These are phyloP conservation scores for Nidula microcarpa DNA, from an alignment of 768 basidiomycete species.

Conservation along the genomic window DNA sequence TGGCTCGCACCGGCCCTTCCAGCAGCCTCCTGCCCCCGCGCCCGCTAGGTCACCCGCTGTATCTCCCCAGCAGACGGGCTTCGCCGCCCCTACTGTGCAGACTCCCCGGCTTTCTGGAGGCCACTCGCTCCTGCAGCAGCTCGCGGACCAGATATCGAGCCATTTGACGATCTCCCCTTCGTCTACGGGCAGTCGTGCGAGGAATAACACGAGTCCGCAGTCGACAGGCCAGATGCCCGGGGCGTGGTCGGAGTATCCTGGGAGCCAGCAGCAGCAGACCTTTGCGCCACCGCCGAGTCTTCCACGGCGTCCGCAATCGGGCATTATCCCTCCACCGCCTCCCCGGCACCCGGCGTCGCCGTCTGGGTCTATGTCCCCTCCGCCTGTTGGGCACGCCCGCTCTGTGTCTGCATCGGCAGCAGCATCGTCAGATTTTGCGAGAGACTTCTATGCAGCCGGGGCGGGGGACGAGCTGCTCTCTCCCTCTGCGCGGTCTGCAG, in stretches of 20 bases:
- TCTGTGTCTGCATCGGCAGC: neutral
- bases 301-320: neutral
- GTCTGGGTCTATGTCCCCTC: neutral
- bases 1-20: constrained; percentile 65
- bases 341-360: constrained; percentile 14
- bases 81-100: constrained; percentile 7
- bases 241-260: neutral
- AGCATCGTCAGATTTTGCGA: constrained; percentile 49
- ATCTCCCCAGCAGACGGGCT: constrained; percentile 10
- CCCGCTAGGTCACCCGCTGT: constrained; percentile 1
- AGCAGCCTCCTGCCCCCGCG: constrained; percentile 27
- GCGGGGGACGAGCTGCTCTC: constrained; percentile 14
- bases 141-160: no score
- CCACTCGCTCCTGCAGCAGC: neutral
- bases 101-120: constrained; percentile 1
- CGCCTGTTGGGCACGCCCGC: neutral
- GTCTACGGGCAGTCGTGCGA: neutral
- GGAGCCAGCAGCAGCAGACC: constrained; percentile 1
- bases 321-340: constrained; percentile 11
- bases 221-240: neutral
- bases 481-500: neutral
- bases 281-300: neutral
- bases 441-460: constrained; percentile 59
- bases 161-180: neutral
- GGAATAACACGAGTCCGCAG: neutral